Evolutionary conservation across 345 rosid genomes (phyloP).

Genomic region (Moricandia arvensis): DNA sequence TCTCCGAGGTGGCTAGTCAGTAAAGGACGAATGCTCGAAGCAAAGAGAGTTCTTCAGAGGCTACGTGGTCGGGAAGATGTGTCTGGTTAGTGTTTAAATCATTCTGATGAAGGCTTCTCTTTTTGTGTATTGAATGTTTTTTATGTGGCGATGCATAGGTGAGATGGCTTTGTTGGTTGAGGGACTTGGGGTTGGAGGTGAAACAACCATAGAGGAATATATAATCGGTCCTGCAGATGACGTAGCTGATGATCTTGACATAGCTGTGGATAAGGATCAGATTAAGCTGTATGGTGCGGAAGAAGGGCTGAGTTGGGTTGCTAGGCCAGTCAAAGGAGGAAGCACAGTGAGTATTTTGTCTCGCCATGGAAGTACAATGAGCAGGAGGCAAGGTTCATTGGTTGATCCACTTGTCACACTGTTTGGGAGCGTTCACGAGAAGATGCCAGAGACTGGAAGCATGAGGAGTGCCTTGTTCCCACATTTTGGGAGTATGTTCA

Average conservation of each 20-base stretch:
- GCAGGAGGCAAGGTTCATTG: conserved; percentile 45
- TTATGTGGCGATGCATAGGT: conserved; percentile 55
- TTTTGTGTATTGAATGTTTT: conserved; percentile 26
- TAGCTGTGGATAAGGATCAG: conserved; percentile 64
- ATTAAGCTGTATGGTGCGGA: conserved; percentile 89
- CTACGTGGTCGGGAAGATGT: conserved; percentile 86
- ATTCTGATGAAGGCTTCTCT: too few species aligned
- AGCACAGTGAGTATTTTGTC: conserved; percentile 62
- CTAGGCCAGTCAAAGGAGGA: conserved; percentile 77
- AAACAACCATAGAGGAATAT: conserved; percentile 84
- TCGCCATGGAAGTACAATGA: conserved; percentile 64
- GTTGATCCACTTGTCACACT: conserved; percentile 90
- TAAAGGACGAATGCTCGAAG: conserved; percentile 91
- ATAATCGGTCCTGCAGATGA: conserved; percentile 74
- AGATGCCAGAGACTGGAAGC: conserved; percentile 73
- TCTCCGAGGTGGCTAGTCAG: conserved; percentile 99
- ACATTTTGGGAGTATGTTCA: conserved; percentile 95
- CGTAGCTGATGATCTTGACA: conserved; percentile 52
- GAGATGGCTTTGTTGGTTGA: conserved; percentile 97
- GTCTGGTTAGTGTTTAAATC: conserved; percentile 54
- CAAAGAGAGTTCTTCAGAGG: conserved; percentile 77
- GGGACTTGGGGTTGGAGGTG: conserved; percentile 86
- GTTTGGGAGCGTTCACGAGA: conserved; percentile 87
- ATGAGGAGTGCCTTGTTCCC: conserved; percentile 92
- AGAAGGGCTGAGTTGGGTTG: conserved; percentile 80